Evolutionary conservation across 2,329 filamentous ascomycete genomes (phyloP), one percentile per base, ranked within the genome.

Genomic region (Emericellopsis cladophorae): DNA sequence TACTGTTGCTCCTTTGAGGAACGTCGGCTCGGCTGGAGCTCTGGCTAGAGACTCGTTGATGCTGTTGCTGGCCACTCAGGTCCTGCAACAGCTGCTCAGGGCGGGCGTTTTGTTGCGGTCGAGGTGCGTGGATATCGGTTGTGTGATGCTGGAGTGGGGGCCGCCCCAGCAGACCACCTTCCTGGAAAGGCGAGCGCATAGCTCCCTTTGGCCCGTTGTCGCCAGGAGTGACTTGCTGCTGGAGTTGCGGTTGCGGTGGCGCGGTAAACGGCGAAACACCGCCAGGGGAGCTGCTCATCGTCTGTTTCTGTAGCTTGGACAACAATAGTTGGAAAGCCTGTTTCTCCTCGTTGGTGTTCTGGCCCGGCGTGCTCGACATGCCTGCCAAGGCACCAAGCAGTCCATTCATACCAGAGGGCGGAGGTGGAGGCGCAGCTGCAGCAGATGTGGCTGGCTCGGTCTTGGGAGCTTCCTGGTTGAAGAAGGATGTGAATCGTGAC

Each of bases 401-500:
- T 10, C 36, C n/a, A 31, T 24, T 37, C 22, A 47, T 39, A 21
- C 45, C 42, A 6, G 43, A 37, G 31, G 38, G 43, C n/a, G 16
- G 33, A 7, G 15, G 39, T 21, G 41, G 29, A 14, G 32, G 26
- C 33, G 39, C 26, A 10, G 42, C 21, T n/a, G 21, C 36, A 3
- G 39, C 34, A 16, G 37, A 10, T 12, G 41, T 14, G 23, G 26
- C 31, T 24, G 36, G 39, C 39, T 41, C 40, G 21, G 26, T 16
- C 37, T 33, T 37, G 34, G 26, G 11, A 15, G 31, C 35, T 15
- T 38, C 39, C 14, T 44, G 42, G 23, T n/a, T 33, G 55, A 89
- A 86, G 51, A 95, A 84, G 4, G 82, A 86, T 39, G 87, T 88
- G 55, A 95, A 95, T 41, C 87, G 74, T 11, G 89, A 95, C 5